phyloP scores from a whole-genome alignment of 1,284 basidiomycete species.

The Entoloma clypeatum region DNA sequence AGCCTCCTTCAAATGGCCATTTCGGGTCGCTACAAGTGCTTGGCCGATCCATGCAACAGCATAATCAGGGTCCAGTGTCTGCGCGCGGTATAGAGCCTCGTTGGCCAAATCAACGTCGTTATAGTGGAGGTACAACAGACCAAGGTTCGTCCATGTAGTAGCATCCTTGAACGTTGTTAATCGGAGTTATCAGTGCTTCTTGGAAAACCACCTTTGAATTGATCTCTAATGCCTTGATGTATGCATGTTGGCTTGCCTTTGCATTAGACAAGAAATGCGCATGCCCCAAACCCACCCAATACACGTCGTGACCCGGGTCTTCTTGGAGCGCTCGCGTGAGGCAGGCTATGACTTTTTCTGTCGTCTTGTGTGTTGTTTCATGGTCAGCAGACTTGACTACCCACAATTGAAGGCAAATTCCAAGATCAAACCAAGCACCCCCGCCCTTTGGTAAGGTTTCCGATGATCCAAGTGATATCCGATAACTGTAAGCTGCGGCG shows the following conservation, averaged over 20 bases:
- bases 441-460: conserved; percentile 50
- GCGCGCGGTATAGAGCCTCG: conserved; percentile 84
- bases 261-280: conserved; percentile 68
- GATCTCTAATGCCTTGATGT: conserved; percentile 85
- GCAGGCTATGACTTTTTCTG: conserved; percentile 57
- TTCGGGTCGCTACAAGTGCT: conserved; percentile 72
- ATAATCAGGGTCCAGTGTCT: conserved; percentile 90
- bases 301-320: conserved; percentile 69
- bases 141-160: conserved; percentile 84
- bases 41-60: conserved; percentile 93
- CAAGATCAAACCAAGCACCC: conserved; percentile 78
- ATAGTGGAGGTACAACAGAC: conserved; percentile 85
- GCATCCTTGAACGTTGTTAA: conserved; percentile 50
- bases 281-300: conserved; percentile 83
- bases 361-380: conserved; percentile 31
- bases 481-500: conserved; percentile 69
- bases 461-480: conserved; percentile 63
- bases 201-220: conserved; percentile 60
- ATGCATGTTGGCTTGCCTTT: conserved; percentile 86
- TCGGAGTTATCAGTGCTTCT: conserved; percentile 12
- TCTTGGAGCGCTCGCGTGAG: conserved; percentile 75
- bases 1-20: conserved; percentile 64
- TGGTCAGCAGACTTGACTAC: conserved; percentile 30
- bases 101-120: conserved; percentile 83
- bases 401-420: conserved; percentile 61